Conservation (phyloP, 495 filamentous ascomycete species). For the Talaromyces ruber region DNA sequence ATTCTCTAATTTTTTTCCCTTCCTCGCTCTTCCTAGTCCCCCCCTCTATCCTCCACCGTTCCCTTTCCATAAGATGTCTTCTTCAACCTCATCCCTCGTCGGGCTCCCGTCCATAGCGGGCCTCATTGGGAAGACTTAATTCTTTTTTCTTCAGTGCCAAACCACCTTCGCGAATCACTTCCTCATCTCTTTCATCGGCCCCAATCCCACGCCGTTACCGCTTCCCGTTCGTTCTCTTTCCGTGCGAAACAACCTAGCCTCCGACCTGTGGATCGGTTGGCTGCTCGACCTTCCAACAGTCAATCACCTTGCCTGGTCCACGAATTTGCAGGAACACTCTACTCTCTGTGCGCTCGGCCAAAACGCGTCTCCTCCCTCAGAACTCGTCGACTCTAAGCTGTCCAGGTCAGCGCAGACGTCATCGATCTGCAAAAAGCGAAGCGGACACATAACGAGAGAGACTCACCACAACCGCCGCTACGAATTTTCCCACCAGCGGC, state of each 20-base stretch:
- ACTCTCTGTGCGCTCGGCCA: not conserved
- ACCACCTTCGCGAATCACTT: conserved; percentile 7
- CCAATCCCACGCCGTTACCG: conserved; percentile 10
- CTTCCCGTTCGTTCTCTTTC: conserved; percentile 7
- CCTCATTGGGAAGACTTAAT: conserved; percentile 37
- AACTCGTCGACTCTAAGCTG: not conserved
- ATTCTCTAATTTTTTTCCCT: conserved; percentile 14
- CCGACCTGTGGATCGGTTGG: not conserved
- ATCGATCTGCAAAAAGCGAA: not conserved
- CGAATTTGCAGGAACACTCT: not conserved
- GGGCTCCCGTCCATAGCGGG: conserved; percentile 32
- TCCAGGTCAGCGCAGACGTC: not conserved
- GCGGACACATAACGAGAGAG: not conserved
- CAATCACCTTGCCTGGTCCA: not conserved
- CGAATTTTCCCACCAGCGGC: not conserved
- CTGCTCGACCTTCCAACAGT: not conserved
- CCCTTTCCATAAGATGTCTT: conserved; percentile 26
- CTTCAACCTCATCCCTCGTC: conserved; percentile 21
- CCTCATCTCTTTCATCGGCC: conserved; percentile 4
- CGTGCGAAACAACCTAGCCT: not conserved
- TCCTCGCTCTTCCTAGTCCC: conserved; percentile 18
- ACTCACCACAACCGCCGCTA: not conserved
- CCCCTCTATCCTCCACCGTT: conserved; percentile 18
- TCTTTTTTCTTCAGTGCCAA: conserved; percentile 6
- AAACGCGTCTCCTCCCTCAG: not conserved